Evolutionary conservation across 768 basidiomycete genomes (phyloP).

Genomic region (Lactifluus echinatus): DNA sequence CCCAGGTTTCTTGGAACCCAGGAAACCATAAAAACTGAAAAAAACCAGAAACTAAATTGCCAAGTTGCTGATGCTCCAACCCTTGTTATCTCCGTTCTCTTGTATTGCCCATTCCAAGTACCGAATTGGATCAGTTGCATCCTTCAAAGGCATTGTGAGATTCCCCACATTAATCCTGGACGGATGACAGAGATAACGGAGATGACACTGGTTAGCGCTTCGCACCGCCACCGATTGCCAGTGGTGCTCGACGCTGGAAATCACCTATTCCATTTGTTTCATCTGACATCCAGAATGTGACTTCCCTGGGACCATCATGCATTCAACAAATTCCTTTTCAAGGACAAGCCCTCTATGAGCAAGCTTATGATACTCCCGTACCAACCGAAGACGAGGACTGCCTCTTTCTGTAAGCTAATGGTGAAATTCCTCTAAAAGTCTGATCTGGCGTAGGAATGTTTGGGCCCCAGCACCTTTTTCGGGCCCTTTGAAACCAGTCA

Average conservation of each 20-base stretch:
- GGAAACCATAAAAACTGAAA: too few relatives aligned
- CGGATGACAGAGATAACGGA: background rate
- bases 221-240: constrained; percentile 2
- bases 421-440: background rate
- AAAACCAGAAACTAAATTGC: too few relatives aligned
- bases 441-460: background rate
- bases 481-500: constrained; percentile 1
- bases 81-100: background rate
- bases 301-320: constrained; percentile 11
- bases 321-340: constrained; percentile 4
- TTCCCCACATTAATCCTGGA: background rate
- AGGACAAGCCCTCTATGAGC: background rate
- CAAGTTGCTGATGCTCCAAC: too few relatives aligned
- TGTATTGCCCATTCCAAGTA: background rate
- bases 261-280: constrained; percentile 4
- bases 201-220: background rate
- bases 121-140: background rate
- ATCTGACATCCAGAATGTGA: background rate
- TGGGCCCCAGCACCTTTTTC: constrained; percentile 6
- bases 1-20: too few relatives aligned
- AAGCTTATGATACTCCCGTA: background rate
- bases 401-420: background rate
- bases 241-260: constrained; percentile 11
- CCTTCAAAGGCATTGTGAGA: constrained; percentile 13
- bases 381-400: constrained; percentile 8